Percentiles rank a stretch among this genome's conserved stretches.
phyloP scores from a whole-genome alignment of 1,284 basidiomycete genomes.

The Grifola frondosa region DNA sequence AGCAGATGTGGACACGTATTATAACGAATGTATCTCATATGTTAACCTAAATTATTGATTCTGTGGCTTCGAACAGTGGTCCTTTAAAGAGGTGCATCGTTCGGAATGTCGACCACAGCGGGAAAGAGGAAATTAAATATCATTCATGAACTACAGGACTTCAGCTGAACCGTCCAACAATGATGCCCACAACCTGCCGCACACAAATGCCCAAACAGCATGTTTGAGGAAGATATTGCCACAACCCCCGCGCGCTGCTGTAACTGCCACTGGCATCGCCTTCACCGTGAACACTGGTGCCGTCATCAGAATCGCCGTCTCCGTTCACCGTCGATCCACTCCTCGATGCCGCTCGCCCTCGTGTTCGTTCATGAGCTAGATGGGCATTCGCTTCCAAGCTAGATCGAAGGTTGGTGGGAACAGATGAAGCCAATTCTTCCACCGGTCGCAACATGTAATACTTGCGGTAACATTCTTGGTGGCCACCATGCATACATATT shows the following conservation, averaged over 20 bases:
- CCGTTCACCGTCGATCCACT: slow-evolving; percentile 11
- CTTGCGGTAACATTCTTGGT: slow-evolving; percentile 67
- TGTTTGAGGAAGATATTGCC: slow-evolving; percentile 10
- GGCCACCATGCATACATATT: slow-evolving; percentile 74
- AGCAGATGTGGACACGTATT: too few relatives aligned
- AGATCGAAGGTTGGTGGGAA: slow-evolving; percentile 2
- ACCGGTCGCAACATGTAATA: slow-evolving; percentile 60
- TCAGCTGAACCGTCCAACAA: slow-evolving; percentile 29
- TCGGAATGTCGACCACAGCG: too few relatives aligned
- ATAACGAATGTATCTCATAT: too few relatives aligned
- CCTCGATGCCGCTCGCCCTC: slow-evolving; percentile 19
- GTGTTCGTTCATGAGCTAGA: neutral
- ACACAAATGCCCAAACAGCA: slow-evolving; percentile 25
- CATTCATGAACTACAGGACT: too few relatives aligned
- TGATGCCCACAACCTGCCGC: slow-evolving; percentile 35
- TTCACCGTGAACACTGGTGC: slow-evolving; percentile 15
- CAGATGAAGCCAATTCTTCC: slow-evolving; percentile 26
- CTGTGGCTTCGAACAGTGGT: too few relatives aligned
- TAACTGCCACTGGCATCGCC: slow-evolving; percentile 18
- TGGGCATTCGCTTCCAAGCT: slow-evolving; percentile 5
- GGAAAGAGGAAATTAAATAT: too few relatives aligned
- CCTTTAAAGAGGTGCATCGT: too few relatives aligned
- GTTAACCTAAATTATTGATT: too few relatives aligned
- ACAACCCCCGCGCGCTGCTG: slow-evolving; percentile 7
- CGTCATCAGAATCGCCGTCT: slow-evolving; percentile 20